Conservation (phyloP, 768 basidiomycete species). For the Tulasnella calospora region DNA sequence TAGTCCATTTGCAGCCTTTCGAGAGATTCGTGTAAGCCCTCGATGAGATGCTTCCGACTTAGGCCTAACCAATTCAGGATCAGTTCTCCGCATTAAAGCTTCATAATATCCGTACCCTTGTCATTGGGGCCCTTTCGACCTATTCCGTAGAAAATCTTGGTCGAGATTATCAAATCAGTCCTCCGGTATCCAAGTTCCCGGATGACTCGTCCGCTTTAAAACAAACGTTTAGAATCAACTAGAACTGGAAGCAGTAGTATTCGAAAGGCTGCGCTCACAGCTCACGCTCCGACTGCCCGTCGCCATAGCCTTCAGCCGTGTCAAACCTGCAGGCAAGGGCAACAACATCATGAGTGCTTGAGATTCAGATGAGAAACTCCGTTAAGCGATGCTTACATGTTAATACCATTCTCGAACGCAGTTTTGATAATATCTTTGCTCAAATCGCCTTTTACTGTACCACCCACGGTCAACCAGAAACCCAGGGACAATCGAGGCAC, state of each 20-base stretch:
- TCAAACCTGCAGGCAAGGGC: slow-evolving; percentile 40
- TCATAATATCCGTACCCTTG: slow-evolving; percentile 28
- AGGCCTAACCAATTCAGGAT: not conserved
- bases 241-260: not conserved
- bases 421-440: slow-evolving; percentile 75
- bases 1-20: slow-evolving; percentile 69
- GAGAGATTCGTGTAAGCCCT: slow-evolving; percentile 63
- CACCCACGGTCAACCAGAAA: slow-evolving; percentile 54
- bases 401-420: slow-evolving; percentile 71
- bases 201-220: slow-evolving; percentile 56
- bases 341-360: not conserved
- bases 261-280: slow-evolving; percentile 37
- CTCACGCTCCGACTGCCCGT: slow-evolving; percentile 68
- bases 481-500: not conserved
- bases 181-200: slow-evolving; percentile 64
- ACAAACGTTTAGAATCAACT: not conserved
- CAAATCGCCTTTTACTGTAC: slow-evolving; percentile 60
- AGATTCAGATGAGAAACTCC: not conserved
- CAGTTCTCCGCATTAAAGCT: not conserved
- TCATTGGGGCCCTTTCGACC: slow-evolving; percentile 50
- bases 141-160: slow-evolving; percentile 75
- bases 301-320: slow-evolving; percentile 61
- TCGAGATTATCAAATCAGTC: slow-evolving; percentile 66
- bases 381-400: slow-evolving; percentile 40
- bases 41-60: slow-evolving; percentile 49